Evolutionary conservation across 495 filamentous ascomycete species (phyloP), one percentile per base, ranked within the genome.

Genomic region (Beverwykella pulmonaria): DNA sequence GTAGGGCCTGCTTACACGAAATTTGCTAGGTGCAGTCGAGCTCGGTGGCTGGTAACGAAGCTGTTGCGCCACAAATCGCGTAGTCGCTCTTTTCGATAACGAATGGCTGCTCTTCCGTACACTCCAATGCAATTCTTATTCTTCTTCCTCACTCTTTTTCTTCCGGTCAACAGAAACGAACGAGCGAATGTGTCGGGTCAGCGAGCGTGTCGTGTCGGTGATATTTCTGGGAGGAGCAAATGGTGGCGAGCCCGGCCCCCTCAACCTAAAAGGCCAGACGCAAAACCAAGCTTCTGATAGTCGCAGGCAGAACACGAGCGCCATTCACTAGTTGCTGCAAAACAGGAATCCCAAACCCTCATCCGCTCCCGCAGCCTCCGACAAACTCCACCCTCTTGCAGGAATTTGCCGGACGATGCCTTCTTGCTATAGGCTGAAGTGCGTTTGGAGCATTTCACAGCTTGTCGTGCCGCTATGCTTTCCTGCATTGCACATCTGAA

Each of bases 401-500:
- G 17, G 44, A 19, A 4, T 15, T 7, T 15, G 44, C 44, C 44
- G 20, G 7, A 48, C 7, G n/a, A 7, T 5, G 32, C 39, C 5
- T n/a, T n/a, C 39, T 44, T 14, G 39, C 39, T 3, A 44, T 12
- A 44, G 39, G 9, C 39, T 44, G 8, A 44, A 7, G 32, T 15
- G 39, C 39, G 8, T 12, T 14, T 14, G 15, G 17, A 44, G 12
- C 39, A 44, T 14, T 19, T 50, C 15, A 50, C 48, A 22, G 15
- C 48, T 23, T 50, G 20, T 50, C 48, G 8, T 25, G 25, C 5
- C 48, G 25, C 22, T 1, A 7, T 50, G 7, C 48, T 22, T 4
- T 50, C 9, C 48, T 50, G 48, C 48, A 23, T 7, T 26, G 20
- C 44, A 6, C 19, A 25, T 14, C 41, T 59, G 56, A 59, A 59